These are phyloP conservation scores for Penicillium bialowiezense DNA, from an alignment of 495 filamentous ascomycete species.

Conservation along the genomic window DNA sequence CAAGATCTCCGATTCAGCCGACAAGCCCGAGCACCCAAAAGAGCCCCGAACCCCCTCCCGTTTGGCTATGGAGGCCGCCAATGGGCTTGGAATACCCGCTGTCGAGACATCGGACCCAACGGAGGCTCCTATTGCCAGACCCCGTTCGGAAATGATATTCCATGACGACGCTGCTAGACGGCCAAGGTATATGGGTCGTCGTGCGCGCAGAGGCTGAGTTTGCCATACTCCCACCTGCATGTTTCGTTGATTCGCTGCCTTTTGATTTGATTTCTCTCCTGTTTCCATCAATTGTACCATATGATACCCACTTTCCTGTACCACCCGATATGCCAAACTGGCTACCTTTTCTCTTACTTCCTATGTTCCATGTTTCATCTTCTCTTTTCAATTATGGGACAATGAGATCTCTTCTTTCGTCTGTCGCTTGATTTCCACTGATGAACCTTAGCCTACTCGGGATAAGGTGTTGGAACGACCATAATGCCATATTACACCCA, in stretches of 20 bases:
- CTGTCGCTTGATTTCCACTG: too few species aligned
- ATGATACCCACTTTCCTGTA: slow-evolving; percentile 12
- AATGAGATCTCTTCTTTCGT: too few species aligned
- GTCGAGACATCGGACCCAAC: slow-evolving; percentile 18
- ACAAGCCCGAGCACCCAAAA: slow-evolving; percentile 17
- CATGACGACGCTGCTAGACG: slow-evolving; percentile 24
- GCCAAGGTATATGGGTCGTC: slow-evolving; percentile 40
- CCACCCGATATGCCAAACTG: not conserved
- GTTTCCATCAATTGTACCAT: not conserved
- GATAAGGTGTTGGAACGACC: too few species aligned
- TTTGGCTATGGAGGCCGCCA: slow-evolving; percentile 7
- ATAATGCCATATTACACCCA: too few species aligned
- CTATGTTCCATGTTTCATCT: not conserved
- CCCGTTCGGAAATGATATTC: slow-evolving; percentile 18
- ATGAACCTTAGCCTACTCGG: too few species aligned
- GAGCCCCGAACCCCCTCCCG: slow-evolving; percentile 14
- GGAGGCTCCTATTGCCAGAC: slow-evolving; percentile 8
- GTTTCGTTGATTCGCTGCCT: not conserved
- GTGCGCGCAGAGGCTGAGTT: slow-evolving; percentile 27
- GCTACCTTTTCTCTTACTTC: not conserved
- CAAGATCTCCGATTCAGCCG: slow-evolving; percentile 21
- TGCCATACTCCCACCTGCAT: not conserved
- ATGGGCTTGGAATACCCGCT: slow-evolving; percentile 1
- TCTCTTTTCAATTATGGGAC: too few species aligned
- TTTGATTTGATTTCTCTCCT: not conserved